phyloP scores from a whole-genome alignment of 2,329 filamentous ascomycete species.

The Ceratocystis papillata region DNA sequence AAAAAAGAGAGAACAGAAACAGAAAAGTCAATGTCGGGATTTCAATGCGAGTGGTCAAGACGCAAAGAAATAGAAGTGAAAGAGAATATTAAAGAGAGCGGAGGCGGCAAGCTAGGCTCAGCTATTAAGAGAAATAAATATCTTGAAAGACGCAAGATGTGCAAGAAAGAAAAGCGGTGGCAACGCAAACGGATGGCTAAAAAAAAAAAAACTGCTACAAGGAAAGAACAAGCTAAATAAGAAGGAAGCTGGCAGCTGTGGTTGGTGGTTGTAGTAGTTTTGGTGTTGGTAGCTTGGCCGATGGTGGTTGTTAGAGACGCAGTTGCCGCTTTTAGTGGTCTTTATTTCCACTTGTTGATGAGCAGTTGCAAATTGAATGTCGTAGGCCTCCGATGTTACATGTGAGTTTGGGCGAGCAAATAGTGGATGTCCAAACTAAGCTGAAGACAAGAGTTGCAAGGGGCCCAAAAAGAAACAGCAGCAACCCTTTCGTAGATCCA shows the following conservation, averaged over 20 bases:
- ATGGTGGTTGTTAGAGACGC: not conserved
- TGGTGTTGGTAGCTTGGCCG: not conserved
- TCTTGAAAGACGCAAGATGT: not conserved
- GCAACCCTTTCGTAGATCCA: not conserved
- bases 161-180: not conserved
- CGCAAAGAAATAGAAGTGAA: not conserved
- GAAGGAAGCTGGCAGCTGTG: not conserved
- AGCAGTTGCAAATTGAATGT: not conserved
- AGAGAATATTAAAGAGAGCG: not conserved
- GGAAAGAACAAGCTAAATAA: no score
- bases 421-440: conserved; percentile 4
- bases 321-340: not conserved
- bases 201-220: no score
- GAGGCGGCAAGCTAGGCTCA: not conserved
- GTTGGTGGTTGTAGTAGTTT: not conserved
- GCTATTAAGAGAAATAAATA: conserved; percentile 14
- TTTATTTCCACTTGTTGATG: no score
- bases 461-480: not conserved
- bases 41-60: not conserved
- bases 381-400: not conserved
- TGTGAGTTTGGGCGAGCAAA: not conserved
- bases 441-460: not conserved
- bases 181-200: not conserved
- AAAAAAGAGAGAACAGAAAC: not conserved
- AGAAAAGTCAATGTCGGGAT: not conserved